Evolutionary conservation across 441 rosid species (phyloP), one percentile per base, ranked within the genome.

Genomic region (Dalechampia spathulata): DNA sequence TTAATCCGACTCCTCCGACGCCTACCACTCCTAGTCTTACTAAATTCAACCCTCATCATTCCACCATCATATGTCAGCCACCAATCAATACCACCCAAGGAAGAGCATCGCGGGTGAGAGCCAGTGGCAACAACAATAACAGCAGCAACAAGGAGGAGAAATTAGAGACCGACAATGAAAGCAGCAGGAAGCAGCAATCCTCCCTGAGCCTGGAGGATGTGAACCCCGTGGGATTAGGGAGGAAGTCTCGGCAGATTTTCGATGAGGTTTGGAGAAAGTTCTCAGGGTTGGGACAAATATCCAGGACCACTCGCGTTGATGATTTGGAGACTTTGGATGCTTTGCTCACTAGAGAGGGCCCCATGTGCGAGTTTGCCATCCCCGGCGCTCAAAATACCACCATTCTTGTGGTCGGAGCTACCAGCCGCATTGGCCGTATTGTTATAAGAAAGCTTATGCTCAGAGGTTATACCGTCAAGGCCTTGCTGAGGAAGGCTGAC

Each of bases 191-290:
- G 7, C 64, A 63, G 42, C 57, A 72, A 37, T 81, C 53, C 49
- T 70, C 81, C 5, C 57, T 91, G 38, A 83, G 79, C 52, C 61
- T 91, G 49, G 96, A 85, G 32, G 95, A 83, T 51, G 97, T 92
- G 43, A 89, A 92, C 65, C 97, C 97, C 0, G 97, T 92, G 40
- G 97, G 94, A 0, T 60, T 92, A 8, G 96, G 99, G 34, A 76
- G 97, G 68, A 78, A 82, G 67, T 89, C 97, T 19, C 64, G 97
- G 51, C 97, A 89, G 78, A 73, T 89, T 22, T 92, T 92, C 58
- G 96, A 89, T 62, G 88, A 86, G 67, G 96, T 89, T 16, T 92
- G 99, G 99, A 76, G 96, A 61, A 92, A 92, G 70, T 92, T 92
- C 74, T 92, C 97, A 7, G 96, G 88, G 16, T 72, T 92, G 42